Percentiles rank a stretch among this genome's conserved stretches.
Evolutionary conservation across 2,329 filamentous ascomycete species (phyloP).

Genomic region (Hirsutella thompsonii): DNA sequence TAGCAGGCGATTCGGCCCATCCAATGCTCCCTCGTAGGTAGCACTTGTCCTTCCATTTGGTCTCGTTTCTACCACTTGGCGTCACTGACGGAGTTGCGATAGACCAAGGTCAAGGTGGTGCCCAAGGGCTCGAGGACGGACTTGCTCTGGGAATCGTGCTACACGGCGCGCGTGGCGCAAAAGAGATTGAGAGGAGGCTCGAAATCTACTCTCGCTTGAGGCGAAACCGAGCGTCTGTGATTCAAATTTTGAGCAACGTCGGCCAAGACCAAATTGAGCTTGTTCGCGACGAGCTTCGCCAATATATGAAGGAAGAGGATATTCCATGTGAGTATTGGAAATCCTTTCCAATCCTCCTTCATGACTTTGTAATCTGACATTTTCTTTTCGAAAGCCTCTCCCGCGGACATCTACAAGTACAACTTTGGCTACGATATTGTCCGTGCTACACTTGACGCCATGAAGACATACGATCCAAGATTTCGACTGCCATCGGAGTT

Average conservation of each 20-base stretch:
- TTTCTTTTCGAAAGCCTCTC: neutral
- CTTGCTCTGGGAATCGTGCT: slow-evolving; percentile 17
- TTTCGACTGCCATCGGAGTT: slow-evolving; percentile 9
- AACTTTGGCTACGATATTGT: slow-evolving; percentile 12
- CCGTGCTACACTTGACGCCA: slow-evolving; percentile 5
- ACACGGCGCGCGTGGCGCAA: slow-evolving; percentile 7
- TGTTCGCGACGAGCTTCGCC: slow-evolving; percentile 14
- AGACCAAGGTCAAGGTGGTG: slow-evolving; percentile 26
- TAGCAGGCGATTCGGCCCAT: slow-evolving; percentile 24
- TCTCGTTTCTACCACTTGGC: too few relatives aligned
- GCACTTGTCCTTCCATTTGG: too few relatives aligned
- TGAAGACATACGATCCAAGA: slow-evolving; percentile 7
- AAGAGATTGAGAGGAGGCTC: slow-evolving; percentile 11
- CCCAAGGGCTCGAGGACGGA: slow-evolving; percentile 22
- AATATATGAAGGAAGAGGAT: slow-evolving; percentile 14
- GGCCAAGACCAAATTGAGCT: slow-evolving; percentile 17
- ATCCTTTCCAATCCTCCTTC: neutral
- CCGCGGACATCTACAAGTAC: neutral
- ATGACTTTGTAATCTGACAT: neutral
- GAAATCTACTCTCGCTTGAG: slow-evolving; percentile 13
- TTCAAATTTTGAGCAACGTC: slow-evolving; percentile 26
- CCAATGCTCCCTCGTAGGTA: slow-evolving; percentile 24
- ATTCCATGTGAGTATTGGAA: slow-evolving; percentile 20
- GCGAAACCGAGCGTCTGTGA: slow-evolving; percentile 15
- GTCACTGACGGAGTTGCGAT: neutral